Evolutionary conservation across 176 grass and related monocot genomes (phyloP).

Genomic region (Paspalum notatum): DNA sequence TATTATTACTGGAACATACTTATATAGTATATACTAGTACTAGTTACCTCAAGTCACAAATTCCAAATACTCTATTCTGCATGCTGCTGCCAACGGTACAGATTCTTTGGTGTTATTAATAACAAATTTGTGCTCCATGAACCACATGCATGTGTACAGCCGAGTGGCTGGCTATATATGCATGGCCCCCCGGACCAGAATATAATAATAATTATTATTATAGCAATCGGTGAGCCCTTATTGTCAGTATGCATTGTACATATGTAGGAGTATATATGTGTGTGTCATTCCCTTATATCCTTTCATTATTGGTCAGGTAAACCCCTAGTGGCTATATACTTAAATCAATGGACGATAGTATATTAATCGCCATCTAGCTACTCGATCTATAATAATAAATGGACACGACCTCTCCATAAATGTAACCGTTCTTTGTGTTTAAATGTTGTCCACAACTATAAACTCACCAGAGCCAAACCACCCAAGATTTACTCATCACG

Average conservation of each 20-base stretch:
- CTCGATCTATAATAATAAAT: background rate
- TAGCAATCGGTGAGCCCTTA: background rate
- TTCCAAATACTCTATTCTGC: background rate
- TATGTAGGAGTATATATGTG: background rate
- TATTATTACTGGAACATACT: background rate
- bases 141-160: too few species aligned
- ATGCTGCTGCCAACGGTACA: too few species aligned
- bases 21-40: too few species aligned
- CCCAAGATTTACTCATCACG: too few species aligned
- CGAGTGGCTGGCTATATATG: too few species aligned
- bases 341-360: background rate
- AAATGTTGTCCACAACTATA: too few species aligned
- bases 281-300: slow-evolving; percentile 35
- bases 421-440: too few species aligned
- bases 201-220: background rate
- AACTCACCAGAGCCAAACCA: too few species aligned
- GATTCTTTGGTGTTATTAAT: too few species aligned
- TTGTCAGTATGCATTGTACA: background rate
- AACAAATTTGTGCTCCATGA: too few species aligned
- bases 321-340: slow-evolving; percentile 19
- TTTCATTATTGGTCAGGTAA: slow-evolving; percentile 43
- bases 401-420: too few species aligned
- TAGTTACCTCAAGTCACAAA: background rate
- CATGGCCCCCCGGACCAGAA: background rate
- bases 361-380: background rate